Evolutionary conservation across 306 rosid genomes (phyloP).

Genomic region (Crataegus laevigata): DNA sequence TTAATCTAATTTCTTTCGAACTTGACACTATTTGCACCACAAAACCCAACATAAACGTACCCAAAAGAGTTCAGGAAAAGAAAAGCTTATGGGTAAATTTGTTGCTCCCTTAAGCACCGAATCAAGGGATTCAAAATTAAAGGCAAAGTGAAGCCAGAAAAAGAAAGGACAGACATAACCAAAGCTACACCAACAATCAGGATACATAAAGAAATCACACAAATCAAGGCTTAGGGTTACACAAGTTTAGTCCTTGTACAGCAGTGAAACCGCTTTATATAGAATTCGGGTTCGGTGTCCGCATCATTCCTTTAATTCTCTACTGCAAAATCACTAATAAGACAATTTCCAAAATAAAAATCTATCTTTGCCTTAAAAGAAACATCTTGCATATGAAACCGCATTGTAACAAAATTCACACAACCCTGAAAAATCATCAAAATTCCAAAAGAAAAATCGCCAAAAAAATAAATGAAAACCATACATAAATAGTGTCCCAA

Average conservation of each 20-base stretch:
- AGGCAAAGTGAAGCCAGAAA: background rate
- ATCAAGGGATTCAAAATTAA: background rate
- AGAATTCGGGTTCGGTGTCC: background rate
- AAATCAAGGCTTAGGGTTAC: background rate
- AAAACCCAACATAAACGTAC: background rate
- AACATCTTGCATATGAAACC: background rate
- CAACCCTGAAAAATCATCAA: background rate
- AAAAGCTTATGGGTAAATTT: background rate
- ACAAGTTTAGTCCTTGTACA: background rate
- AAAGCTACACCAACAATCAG: background rate
- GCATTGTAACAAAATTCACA: background rate
- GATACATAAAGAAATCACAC: background rate
- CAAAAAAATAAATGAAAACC: background rate
- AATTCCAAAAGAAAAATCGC: background rate
- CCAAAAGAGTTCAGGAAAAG: background rate
- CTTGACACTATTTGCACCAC: background rate
- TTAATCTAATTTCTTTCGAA: background rate
- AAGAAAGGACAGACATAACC: background rate
- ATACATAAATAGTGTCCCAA: background rate
- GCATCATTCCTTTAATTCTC: background rate
- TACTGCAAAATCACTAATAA: background rate
- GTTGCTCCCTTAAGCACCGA: background rate
- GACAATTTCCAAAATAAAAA: background rate
- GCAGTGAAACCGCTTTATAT: background rate
- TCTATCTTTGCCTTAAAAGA: background rate